Conservation (phyloP, 441 rosid genomes). For the Gossypium lobatum region DNA sequence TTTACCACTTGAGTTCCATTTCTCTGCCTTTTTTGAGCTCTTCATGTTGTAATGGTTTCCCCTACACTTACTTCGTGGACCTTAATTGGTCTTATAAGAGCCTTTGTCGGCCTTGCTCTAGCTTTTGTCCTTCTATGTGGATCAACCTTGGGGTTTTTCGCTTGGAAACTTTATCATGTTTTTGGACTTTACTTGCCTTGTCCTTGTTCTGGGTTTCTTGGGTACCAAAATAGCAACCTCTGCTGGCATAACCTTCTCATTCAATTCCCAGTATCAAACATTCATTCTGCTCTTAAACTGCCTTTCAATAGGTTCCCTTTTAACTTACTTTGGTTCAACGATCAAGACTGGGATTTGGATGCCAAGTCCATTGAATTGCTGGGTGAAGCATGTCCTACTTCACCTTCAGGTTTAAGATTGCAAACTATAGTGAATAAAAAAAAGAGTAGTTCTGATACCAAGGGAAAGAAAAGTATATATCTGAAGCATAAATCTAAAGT, state of each 20-base stretch:
- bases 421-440: slow-evolving; percentile 23
- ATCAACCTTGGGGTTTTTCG: slow-evolving; percentile 31
- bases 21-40: slow-evolving; percentile 32
- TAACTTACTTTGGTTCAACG: slow-evolving; percentile 24
- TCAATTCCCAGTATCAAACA: slow-evolving; percentile 33
- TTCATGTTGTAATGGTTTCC: too few relatives aligned
- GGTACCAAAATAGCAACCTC: slow-evolving; percentile 23
- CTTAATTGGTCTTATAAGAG: slow-evolving; percentile 28
- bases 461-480: slow-evolving; percentile 25
- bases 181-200: slow-evolving; percentile 37
- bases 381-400: slow-evolving; percentile 18
- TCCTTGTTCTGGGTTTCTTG: slow-evolving; percentile 38
- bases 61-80: slow-evolving; percentile 29
- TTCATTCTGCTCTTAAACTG: slow-evolving; percentile 27
- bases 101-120: slow-evolving; percentile 41
- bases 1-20: too few relatives aligned
- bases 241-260: slow-evolving; percentile 42
- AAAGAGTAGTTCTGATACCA: not conserved
- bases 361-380: slow-evolving; percentile 17
- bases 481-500: slow-evolving; percentile 42
- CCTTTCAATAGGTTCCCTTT: slow-evolving; percentile 29
- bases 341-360: slow-evolving; percentile 18
- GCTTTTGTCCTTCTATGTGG: slow-evolving; percentile 47
- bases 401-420: slow-evolving; percentile 20
- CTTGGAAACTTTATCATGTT: slow-evolving; percentile 25